Conservation (phyloP, 371 early-diverging fungal genomes). For the Zychaea mexicana region DNA sequence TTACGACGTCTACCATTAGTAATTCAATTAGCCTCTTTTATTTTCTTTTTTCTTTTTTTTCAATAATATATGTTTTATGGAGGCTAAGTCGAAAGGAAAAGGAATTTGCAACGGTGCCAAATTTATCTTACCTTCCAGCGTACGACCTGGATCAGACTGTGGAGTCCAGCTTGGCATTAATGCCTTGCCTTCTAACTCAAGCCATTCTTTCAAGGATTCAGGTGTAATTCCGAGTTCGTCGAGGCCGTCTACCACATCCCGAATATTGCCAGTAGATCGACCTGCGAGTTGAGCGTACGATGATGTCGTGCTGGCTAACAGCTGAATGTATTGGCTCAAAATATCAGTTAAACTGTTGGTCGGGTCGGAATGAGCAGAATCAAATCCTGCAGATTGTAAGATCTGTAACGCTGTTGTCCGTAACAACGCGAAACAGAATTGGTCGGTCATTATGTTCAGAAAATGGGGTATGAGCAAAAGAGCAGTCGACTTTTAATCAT, state of each 20-base stretch:
- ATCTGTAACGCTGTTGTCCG: constrained; percentile 47
- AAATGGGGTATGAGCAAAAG: no score
- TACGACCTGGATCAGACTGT: constrained; percentile 49
- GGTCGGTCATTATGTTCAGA: constrained; percentile 45
- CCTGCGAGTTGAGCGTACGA: constrained; percentile 48
- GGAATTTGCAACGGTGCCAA: no score
- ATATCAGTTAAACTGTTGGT: constrained; percentile 47
- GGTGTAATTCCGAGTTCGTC: constrained; percentile 32
- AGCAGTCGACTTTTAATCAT: no score
- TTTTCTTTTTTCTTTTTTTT: not conserved
- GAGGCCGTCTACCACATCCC: constrained; percentile 40
- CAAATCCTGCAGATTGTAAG: constrained; percentile 51
- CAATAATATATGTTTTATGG: no score
- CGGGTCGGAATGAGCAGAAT: constrained; percentile 38
- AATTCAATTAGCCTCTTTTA: not conserved
- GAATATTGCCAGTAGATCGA: constrained; percentile 32
- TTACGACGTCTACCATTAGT: constrained; percentile 9
- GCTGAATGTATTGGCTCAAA: constrained; percentile 40
- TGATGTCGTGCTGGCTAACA: constrained; percentile 39
- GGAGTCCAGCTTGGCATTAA: constrained; percentile 47
- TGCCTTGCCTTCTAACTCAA: constrained; percentile 46
- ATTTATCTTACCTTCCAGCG: constrained; percentile 38
- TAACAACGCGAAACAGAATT: constrained; percentile 46
- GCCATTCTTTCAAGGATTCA: constrained; percentile 32
- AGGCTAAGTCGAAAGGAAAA: not conserved